Evolutionary conservation across 495 filamentous ascomycete species (phyloP).

Genomic region (Articulospora tetracladia): DNA sequence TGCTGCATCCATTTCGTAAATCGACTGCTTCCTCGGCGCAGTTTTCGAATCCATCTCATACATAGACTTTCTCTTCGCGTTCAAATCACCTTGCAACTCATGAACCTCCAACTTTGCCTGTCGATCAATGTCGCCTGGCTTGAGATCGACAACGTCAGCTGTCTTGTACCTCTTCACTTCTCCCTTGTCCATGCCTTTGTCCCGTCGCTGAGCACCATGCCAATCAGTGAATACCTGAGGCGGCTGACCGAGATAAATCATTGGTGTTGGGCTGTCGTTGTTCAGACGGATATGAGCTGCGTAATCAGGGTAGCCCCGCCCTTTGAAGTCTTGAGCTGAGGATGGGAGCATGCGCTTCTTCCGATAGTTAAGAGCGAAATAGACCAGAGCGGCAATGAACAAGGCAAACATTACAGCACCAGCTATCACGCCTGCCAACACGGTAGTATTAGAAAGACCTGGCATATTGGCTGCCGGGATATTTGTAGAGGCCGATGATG

Average conservation of each 20-base stretch:
- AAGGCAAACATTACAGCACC: slow-evolving; percentile 6
- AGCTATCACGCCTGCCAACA: slow-evolving; percentile 21
- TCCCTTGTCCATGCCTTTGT: neutral
- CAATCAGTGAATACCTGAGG: neutral
- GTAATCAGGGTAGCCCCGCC: neutral
- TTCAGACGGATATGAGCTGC: slow-evolving; percentile 1
- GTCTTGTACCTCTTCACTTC: neutral
- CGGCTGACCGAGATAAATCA: slow-evolving; percentile 6
- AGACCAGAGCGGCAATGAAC: slow-evolving; percentile 1
- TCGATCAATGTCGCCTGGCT: neutral
- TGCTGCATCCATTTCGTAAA: neutral
- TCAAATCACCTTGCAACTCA: neutral
- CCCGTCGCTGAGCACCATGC: neutral
- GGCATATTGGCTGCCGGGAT: neutral
- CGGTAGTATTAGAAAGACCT: slow-evolving; percentile 4
- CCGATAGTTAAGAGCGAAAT: slow-evolving; percentile 2
- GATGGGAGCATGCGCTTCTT: slow-evolving; percentile 2
- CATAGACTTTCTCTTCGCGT: neutral
- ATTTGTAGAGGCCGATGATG: neutral
- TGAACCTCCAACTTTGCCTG: neutral
- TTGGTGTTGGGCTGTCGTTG: slow-evolving; percentile 7
- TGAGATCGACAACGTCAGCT: neutral
- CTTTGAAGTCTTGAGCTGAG: neutral
- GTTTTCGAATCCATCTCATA: neutral
- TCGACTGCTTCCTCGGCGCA: neutral